A percentile compares a stretch with the other conserved stretches of the same genome.
Conservation (phyloP, 2,329 filamentous ascomycete species). For the Xylariaceae sp. region DNA sequence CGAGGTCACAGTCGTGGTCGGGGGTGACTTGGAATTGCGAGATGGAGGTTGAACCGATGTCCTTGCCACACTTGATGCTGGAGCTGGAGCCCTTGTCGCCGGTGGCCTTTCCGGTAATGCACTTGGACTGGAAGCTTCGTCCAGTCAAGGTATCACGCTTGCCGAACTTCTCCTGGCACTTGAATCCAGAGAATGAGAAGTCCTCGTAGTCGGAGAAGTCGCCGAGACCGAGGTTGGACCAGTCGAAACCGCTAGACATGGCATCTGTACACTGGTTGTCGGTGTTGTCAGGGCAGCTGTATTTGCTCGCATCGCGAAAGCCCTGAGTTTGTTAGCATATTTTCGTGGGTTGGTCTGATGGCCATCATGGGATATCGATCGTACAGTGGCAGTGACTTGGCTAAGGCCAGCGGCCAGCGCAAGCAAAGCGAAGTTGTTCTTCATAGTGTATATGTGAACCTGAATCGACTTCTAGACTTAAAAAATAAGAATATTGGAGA, state of each 20-base stretch:
- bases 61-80: constrained; percentile 53
- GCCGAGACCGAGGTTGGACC: constrained; percentile 60
- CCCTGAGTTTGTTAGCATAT: constrained; percentile 15
- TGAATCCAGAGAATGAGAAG: constrained; percentile 72
- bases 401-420: constrained; percentile 51
- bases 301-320: constrained; percentile 44
- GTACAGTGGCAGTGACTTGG: constrained; percentile 48
- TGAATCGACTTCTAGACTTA: constrained; percentile 5
- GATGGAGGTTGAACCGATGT: constrained; percentile 67
- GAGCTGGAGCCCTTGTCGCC: constrained; percentile 48
- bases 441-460: constrained; percentile 42
- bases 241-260: constrained; percentile 71
- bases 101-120: constrained; percentile 56
- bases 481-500: constrained; percentile 5
- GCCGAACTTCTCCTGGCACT: constrained; percentile 57
- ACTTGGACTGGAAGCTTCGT: constrained; percentile 55
- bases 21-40: constrained; percentile 69
- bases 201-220: constrained; percentile 65
- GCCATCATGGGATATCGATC: constrained; percentile 22
- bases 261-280: constrained; percentile 74
- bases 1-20: constrained; percentile 73
- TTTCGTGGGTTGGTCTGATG: too few relatives aligned
- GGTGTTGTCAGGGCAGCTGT: constrained; percentile 67
- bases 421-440: constrained; percentile 47
- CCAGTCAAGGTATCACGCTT: constrained; percentile 58